Evolutionary conservation across 2,329 filamentous ascomycete species (phyloP).

Genomic region (Corinectria fuckeliana): DNA sequence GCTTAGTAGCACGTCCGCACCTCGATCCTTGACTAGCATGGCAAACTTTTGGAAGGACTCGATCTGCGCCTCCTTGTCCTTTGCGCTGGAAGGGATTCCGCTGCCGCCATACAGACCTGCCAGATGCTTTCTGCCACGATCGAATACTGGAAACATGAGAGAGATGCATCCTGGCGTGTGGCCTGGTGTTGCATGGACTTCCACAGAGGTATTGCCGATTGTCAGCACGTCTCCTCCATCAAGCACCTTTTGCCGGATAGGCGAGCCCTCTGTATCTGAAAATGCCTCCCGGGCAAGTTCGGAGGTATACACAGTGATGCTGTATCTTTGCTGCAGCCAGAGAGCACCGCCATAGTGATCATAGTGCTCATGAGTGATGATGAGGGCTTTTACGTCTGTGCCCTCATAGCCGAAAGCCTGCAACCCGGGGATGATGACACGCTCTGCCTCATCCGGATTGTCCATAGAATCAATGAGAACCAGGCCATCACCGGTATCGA

Average conservation of each 20-base stretch:
- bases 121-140: conserved; percentile 25
- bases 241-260: conserved; percentile 12
- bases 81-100: conserved; percentile 24
- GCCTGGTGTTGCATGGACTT: conserved; percentile 28
- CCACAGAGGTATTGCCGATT: conserved; percentile 31
- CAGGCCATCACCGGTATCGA: conserved; percentile 37
- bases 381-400: conserved; percentile 38
- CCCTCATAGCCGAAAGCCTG: conserved; percentile 28
- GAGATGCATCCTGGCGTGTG: conserved; percentile 35
- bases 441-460: conserved; percentile 27
- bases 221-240: conserved; percentile 25
- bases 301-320: conserved; percentile 24
- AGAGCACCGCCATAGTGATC: conserved; percentile 38
- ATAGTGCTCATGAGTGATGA: conserved; percentile 40
- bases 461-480: conserved; percentile 33
- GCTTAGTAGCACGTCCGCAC: conserved; percentile 28
- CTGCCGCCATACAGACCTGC: conserved; percentile 36
- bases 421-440: conserved; percentile 27
- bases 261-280: not conserved
- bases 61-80: conserved; percentile 29
- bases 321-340: conserved; percentile 34
- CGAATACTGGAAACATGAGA: conserved; percentile 29
- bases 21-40: conserved; percentile 10
- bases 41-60: conserved; percentile 25
- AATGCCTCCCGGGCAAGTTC: conserved; percentile 21